Evolutionary conservation across 2,329 filamentous ascomycete species (phyloP).

Genomic region (Aureobasidium sp.): DNA sequence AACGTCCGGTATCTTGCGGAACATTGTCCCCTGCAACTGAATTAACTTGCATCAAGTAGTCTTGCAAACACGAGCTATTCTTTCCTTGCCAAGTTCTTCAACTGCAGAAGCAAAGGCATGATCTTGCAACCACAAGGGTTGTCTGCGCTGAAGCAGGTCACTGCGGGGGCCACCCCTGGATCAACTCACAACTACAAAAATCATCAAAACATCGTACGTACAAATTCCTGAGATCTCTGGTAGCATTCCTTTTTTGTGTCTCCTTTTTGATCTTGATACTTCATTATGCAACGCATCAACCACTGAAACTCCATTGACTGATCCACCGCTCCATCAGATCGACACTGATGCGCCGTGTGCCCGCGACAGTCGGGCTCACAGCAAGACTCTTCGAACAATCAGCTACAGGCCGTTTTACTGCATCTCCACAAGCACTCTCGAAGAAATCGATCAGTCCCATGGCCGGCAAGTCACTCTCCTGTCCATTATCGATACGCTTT

Average conservation of each 20-base stretch:
- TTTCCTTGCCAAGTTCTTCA: neutral
- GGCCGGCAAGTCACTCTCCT: neutral
- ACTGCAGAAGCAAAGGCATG: neutral
- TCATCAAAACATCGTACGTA: neutral
- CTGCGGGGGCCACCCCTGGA: neutral
- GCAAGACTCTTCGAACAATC: neutral
- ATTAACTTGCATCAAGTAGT: neutral
- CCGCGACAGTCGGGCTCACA: neutral
- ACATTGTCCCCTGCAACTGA: neutral
- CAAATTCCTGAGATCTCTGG: neutral
- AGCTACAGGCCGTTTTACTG: neutral
- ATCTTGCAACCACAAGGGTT: neutral
- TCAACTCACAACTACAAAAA: neutral
- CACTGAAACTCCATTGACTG: neutral
- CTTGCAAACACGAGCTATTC: slow-evolving; percentile 1
- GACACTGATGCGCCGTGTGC: neutral
- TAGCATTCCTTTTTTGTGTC: neutral
- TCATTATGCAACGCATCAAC: no score
- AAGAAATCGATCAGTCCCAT: neutral
- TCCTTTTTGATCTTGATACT: neutral
- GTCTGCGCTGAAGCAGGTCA: neutral
- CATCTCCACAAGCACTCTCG: neutral
- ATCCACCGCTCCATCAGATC: neutral
- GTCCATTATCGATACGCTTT: neutral
- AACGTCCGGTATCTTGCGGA: neutral